These are phyloP conservation scores for Senna tora DNA, from an alignment of 306 rosid species.

Conservation along the genomic window DNA sequence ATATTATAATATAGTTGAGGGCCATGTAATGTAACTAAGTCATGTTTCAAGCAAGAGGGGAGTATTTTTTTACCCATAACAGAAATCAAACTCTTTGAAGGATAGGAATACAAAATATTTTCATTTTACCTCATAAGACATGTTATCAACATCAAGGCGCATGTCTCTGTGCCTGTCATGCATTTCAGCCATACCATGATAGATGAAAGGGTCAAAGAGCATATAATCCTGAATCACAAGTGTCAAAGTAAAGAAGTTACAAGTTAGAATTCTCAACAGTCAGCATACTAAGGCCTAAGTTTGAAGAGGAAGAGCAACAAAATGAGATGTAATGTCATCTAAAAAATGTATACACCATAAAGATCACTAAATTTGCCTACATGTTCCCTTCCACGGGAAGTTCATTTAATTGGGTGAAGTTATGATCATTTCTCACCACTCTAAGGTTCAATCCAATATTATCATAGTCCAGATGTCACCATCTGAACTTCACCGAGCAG, in stretches of 20 bases:
- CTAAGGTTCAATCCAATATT: neutral
- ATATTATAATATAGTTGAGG: no score
- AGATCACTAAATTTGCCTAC: slow-evolving; percentile 2
- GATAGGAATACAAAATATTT: slow-evolving; percentile 30
- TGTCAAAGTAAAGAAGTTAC: slow-evolving; percentile 31
- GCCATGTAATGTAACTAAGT: neutral
- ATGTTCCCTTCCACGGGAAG: slow-evolving; percentile 2
- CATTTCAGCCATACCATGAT: slow-evolving; percentile 80
- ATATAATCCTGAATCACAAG: slow-evolving; percentile 67
- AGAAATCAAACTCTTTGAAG: slow-evolving; percentile 31
- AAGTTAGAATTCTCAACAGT: slow-evolving; percentile 30
- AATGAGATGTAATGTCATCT: no score
- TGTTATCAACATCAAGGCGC: slow-evolving; percentile 96
- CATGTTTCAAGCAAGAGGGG: neutral
- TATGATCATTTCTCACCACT: neutral
- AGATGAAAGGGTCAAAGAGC: slow-evolving; percentile 76
- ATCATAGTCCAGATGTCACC: neutral
- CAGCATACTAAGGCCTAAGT: neutral
- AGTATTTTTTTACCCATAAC: neutral
- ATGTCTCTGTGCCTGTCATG: slow-evolving; percentile 93
- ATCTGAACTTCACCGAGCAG: neutral
- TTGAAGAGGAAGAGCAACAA: no score
- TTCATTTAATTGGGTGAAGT: neutral
- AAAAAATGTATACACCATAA: neutral
- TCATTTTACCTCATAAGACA: slow-evolving; percentile 83